Percentiles rank a stretch among this genome's conserved stretches.
phyloP scores from a whole-genome alignment of 192 early-diverging fungal species.

The Chytriomyces sp. region DNA sequence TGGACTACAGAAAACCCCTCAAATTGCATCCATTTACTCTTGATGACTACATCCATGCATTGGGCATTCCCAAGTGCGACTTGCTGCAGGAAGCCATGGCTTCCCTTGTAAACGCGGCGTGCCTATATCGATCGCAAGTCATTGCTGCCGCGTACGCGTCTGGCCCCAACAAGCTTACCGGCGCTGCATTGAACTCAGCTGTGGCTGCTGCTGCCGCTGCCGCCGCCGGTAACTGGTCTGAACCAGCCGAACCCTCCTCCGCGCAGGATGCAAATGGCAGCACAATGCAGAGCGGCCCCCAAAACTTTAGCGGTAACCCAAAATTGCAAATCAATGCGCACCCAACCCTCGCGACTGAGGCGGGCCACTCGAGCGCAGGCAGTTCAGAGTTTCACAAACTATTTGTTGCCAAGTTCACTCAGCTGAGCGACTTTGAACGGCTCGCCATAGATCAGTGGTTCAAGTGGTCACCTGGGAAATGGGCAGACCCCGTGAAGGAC shows the following conservation, averaged over 20 bases:
- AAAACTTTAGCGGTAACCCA: too few species aligned
- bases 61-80: slow-evolving; percentile 35
- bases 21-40: slow-evolving; percentile 71
- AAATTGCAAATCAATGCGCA: too few species aligned
- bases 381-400: neutral
- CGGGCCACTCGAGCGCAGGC: neutral
- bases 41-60: slow-evolving; percentile 72
- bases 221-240: neutral
- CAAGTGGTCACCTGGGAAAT: slow-evolving; percentile 51
- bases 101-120: neutral
- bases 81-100: slow-evolving; percentile 20
- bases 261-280: neutral
- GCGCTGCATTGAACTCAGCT: slow-evolving; percentile 7
- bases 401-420: neutral
- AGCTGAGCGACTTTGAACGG: slow-evolving; percentile 37
- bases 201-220: neutral
- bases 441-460: slow-evolving; percentile 54
- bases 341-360: too few species aligned
- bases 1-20: slow-evolving; percentile 60
- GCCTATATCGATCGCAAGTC: neutral
- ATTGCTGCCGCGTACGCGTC: neutral
- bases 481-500: slow-evolving; percentile 22
- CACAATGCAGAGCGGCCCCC: too few species aligned
- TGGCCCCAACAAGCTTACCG: neutral
- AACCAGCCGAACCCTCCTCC: neutral